A percentile compares a stretch with the other conserved stretches of the same genome.
phyloP scores from a whole-genome alignment of 1,139 yeast genomes.

The Protomyces macrosporus region DNA sequence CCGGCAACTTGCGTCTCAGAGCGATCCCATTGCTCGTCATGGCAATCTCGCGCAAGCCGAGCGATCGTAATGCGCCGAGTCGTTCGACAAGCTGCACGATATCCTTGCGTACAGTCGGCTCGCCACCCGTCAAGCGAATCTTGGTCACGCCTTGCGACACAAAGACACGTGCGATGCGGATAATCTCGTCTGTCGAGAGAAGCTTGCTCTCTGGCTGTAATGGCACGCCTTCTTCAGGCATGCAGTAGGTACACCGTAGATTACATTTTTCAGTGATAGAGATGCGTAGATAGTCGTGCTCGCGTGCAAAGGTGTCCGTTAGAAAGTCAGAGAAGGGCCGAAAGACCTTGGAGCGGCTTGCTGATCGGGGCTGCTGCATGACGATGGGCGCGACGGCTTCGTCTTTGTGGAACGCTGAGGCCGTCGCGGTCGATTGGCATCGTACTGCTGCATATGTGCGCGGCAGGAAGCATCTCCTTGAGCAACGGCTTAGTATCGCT shows the following conservation, averaged over 20 bases:
- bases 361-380: not conserved
- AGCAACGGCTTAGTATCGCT: too few relatives aligned
- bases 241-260: constrained; percentile 49
- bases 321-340: constrained; percentile 43
- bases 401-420: not conserved
- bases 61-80: constrained; percentile 38
- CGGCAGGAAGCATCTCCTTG: too few relatives aligned
- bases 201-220: constrained; percentile 44
- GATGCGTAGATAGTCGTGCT: constrained; percentile 48
- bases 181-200: constrained; percentile 45
- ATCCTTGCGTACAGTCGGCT: constrained; percentile 50
- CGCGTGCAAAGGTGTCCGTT: constrained; percentile 44
- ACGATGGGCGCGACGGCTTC: not conserved
- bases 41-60: constrained; percentile 46
- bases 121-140: constrained; percentile 52
- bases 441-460: not conserved
- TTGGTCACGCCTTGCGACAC: constrained; percentile 47
- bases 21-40: constrained; percentile 51
- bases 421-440: not conserved
- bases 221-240: constrained; percentile 52
- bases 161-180: constrained; percentile 43
- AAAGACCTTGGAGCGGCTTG: not conserved
- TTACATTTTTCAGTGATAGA: constrained; percentile 51
- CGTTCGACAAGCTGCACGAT: constrained; percentile 43
- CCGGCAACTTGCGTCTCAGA: constrained; percentile 45